Evolutionary conservation across 306 rosid species (phyloP), one percentile per base, ranked within the genome.

Genomic region (Vigna mungo): DNA sequence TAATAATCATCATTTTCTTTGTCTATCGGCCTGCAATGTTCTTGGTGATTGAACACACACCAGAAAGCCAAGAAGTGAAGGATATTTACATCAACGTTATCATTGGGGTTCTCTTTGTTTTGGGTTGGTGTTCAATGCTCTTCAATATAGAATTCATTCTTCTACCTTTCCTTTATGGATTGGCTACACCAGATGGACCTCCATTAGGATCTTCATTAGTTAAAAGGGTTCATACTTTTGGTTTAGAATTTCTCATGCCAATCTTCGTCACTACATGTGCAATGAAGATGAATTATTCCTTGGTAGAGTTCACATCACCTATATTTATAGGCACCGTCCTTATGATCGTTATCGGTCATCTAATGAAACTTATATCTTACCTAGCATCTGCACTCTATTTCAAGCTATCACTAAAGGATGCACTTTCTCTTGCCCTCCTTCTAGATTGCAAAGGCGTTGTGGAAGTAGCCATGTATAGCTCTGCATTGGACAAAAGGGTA

Each of bases 171-270:
- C 2, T 91, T 16, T 72, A 89, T n/a, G 96, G 96, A n/a, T 70
- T 91, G 78, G 82, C 83, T n/a, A 79, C 89, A 2, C 93, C 93
- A 4, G 87, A 77, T 13, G 94, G 94, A 71, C 88, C 86, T 4
- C 89, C 88, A 0, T 55, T 85, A 51, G 93, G 91, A 53, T 84
- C 86, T 5, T 79, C 91, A 15, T 21, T 91, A 20, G 79, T 87
- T n/a, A 77, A 82, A 3, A 85, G 80, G 71, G 11, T 84, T 49
- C 72, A 81, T 27, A 6, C 68, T 34, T 81, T 89, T 12, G 80
- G 83, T 59, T 59, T 52, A 0, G 80, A 77, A 0, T 65, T 87
- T n/a, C 25, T 86, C 37, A 55, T 89, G 43, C 96, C 96, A 4
- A 7, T 91, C 39, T 89, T 71, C 63, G 54, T 87, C 4, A 77